A percentile compares a stretch with the other conserved stretches of the same genome.
These are phyloP conservation scores for Scheffersomyces coipomensis DNA, from an alignment of 805 yeast species.

Conservation along the genomic window DNA sequence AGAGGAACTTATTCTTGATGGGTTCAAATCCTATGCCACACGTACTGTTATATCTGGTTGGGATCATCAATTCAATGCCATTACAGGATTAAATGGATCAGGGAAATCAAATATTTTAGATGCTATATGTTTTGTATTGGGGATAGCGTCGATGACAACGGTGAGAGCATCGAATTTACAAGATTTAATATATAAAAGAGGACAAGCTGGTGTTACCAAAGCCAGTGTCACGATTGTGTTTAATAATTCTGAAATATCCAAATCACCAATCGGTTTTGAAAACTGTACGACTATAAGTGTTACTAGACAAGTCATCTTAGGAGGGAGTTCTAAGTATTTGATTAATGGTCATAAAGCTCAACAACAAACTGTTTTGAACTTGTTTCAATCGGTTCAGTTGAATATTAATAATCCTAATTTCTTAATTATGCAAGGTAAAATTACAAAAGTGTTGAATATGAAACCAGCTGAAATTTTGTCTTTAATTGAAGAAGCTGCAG, in stretches of 20 bases:
- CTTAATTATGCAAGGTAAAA: conserved; percentile 97
- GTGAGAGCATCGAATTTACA: conserved; percentile 92
- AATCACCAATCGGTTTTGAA: conserved; percentile 87
- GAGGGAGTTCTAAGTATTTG: conserved; percentile 88
- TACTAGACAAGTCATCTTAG: conserved; percentile 86
- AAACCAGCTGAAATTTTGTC: conserved; percentile 87
- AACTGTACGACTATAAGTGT: conserved; percentile 77
- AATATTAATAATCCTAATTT: conserved; percentile 97
- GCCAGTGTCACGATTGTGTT: conserved; percentile 96
- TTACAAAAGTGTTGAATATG: conserved; percentile 96
- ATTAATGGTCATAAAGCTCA: conserved; percentile 97
- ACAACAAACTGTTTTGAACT: conserved; percentile 83
- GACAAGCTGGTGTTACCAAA: conserved; percentile 97
- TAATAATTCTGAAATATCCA: conserved; percentile 73
- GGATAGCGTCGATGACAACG: conserved; percentile 91
- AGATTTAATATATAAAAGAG: conserved; percentile 93
- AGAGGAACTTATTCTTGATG: conserved; percentile 95
- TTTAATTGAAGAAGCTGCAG: conserved; percentile 96
- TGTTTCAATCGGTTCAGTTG: conserved; percentile 92
- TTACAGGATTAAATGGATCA: conserved; percentile 96
- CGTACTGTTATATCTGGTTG: conserved; percentile 93
- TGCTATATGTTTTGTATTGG: conserved; percentile 97
- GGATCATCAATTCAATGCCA: conserved; percentile 97
- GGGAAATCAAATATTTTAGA: conserved; percentile 96
- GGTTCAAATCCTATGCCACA: conserved; percentile 95